Conservation (phyloP, 371 early-diverging fungal species). For the Furculomyces boomerangus region DNA sequence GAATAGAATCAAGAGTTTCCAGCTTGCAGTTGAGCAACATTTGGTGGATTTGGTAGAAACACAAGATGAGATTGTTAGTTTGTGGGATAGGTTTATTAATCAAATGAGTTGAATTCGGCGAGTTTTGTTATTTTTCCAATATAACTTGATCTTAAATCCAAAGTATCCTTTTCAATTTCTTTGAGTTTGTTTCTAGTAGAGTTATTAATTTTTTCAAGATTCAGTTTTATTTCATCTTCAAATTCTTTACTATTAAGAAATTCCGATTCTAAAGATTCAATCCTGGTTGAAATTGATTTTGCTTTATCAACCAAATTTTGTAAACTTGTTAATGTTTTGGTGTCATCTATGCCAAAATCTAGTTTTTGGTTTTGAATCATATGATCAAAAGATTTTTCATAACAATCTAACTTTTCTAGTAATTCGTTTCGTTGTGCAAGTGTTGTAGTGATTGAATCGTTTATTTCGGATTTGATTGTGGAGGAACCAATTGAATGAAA, state of each 20-base stretch:
- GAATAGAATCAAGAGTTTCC: constrained; percentile 69
- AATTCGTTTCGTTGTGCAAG: too few species aligned
- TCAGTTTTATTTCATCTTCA: neutral
- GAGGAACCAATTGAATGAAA: too few species aligned
- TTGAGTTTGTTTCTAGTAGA: neutral
- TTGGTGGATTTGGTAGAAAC: constrained; percentile 57
- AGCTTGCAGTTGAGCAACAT: constrained; percentile 50
- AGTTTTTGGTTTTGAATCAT: too few species aligned
- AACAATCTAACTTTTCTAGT: too few species aligned
- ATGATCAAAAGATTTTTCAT: too few species aligned
- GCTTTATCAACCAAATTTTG: too few species aligned
- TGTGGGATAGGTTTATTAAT: constrained; percentile 42
- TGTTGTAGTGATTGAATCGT: too few species aligned
- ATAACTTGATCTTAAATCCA: neutral
- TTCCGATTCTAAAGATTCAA: too few species aligned
- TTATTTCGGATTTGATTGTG: too few species aligned
- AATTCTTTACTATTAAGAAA: neutral
- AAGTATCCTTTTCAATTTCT: neutral
- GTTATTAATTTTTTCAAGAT: neutral
- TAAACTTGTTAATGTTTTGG: too few species aligned
- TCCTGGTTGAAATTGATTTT: too few species aligned
- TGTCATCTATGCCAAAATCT: too few species aligned
- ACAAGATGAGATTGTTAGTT: constrained; percentile 57
- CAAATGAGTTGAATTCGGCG: neutral
- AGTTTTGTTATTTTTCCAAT: neutral